A percentile compares a stretch with the other conserved stretches of the same genome.
These are phyloP conservation scores for Rhododendron kiyosumense DNA, from an alignment of 148 eudicot species.

Conservation along the genomic window DNA sequence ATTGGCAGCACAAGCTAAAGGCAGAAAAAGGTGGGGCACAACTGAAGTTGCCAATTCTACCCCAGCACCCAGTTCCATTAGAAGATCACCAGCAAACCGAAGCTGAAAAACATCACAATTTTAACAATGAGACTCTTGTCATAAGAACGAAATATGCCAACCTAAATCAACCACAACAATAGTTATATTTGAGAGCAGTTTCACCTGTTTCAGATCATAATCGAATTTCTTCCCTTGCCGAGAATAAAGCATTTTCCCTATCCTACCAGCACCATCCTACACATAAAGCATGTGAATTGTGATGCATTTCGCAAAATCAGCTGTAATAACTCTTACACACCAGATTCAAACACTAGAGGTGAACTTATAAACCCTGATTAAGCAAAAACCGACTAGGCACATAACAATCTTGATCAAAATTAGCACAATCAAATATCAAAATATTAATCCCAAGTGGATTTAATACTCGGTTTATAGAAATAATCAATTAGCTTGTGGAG, in stretches of 20 bases:
- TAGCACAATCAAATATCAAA: not conserved
- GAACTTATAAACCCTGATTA: not conserved
- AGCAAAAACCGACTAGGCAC: not conserved
- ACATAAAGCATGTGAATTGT: slow-evolving; percentile 9
- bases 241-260: slow-evolving; percentile 96
- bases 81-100: slow-evolving; percentile 86
- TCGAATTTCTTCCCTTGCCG: slow-evolving; percentile 97
- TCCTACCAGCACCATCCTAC: slow-evolving; percentile 97
- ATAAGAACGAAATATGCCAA: not conserved
- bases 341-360: not conserved
- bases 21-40: slow-evolving; percentile 90
- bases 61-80: slow-evolving; percentile 97
- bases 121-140: not conserved
- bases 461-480: not conserved
- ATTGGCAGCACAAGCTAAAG: slow-evolving; percentile 97
- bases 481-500: not conserved
- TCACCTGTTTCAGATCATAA: slow-evolving; percentile 94
- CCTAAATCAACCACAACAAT: not conserved
- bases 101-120: slow-evolving; percentile 48
- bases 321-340: slow-evolving; percentile 2
- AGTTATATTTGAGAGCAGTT: not conserved
- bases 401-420: not conserved
- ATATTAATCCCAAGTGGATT: slow-evolving; percentile 6
- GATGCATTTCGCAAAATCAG: not conserved
- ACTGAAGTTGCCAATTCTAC: slow-evolving; percentile 92